Evolutionary conservation across 1,284 basidiomycete species (phyloP).

Genomic region (Cystobasidium pallidum): DNA sequence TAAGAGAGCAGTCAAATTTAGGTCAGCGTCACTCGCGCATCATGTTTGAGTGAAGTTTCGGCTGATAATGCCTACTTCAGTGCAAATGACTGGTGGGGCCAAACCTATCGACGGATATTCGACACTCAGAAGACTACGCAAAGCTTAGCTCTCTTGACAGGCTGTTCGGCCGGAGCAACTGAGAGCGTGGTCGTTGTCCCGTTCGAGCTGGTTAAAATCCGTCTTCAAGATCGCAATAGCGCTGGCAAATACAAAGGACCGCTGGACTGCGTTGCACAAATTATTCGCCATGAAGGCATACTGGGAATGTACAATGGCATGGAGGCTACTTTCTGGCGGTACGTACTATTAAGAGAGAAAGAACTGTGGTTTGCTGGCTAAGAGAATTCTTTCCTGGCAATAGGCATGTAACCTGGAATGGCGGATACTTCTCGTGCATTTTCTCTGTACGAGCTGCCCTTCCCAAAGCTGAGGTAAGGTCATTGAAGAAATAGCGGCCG

Average conservation of each 20-base stretch:
- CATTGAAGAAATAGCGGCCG: neutral
- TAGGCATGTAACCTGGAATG: slow-evolving; percentile 63
- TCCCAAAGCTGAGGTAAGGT: slow-evolving; percentile 76
- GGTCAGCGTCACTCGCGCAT: slow-evolving; percentile 58
- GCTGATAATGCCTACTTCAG: neutral
- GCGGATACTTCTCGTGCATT: slow-evolving; percentile 90
- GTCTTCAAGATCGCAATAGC: slow-evolving; percentile 87
- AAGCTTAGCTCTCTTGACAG: slow-evolving; percentile 80
- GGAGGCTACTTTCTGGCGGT: slow-evolving; percentile 96
- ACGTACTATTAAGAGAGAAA: slow-evolving; percentile 59
- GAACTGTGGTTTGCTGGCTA: slow-evolving; percentile 55
- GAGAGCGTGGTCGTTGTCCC: slow-evolving; percentile 78
- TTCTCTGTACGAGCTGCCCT: slow-evolving; percentile 76
- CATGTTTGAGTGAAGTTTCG: neutral
- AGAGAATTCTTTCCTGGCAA: slow-evolving; percentile 4
- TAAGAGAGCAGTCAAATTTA: slow-evolving; percentile 93
- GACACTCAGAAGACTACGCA: slow-evolving; percentile 87
- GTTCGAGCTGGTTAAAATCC: slow-evolving; percentile 95
- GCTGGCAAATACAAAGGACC: slow-evolving; percentile 75
- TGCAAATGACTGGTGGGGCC: slow-evolving; percentile 70
- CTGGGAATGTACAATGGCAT: slow-evolving; percentile 88
- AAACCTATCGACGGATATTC: slow-evolving; percentile 65
- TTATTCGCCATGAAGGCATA: slow-evolving; percentile 74
- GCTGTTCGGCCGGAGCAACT: slow-evolving; percentile 90
- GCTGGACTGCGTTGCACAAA: slow-evolving; percentile 81